phyloP scores from a whole-genome alignment of 2,329 filamentous ascomycete genomes.

The Pseudogymnoascus sp. region DNA sequence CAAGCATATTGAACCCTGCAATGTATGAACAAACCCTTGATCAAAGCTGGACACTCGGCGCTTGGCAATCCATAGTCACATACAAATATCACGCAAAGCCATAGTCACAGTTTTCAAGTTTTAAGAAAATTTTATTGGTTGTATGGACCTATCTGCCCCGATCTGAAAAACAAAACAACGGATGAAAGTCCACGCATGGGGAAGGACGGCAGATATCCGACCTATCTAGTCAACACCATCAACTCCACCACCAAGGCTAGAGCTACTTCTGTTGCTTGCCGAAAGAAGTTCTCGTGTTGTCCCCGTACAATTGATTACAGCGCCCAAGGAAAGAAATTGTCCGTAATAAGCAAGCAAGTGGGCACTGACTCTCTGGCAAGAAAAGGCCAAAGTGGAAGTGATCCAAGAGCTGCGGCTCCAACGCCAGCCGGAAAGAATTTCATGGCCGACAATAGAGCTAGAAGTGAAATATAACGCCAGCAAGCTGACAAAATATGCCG shows the following conservation, averaged over 20 bases:
- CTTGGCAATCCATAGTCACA: neutral
- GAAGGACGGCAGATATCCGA: neutral
- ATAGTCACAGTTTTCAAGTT: neutral
- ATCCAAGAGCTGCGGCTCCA: neutral
- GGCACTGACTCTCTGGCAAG: neutral
- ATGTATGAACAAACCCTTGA: neutral
- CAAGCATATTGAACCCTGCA: too few species aligned
- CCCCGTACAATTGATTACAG: neutral
- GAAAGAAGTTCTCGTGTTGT: neutral
- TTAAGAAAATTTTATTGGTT: neutral
- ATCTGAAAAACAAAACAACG: neutral
- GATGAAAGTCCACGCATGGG: neutral
- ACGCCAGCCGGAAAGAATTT: neutral
- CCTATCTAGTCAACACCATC: neutral
- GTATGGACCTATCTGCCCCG: neutral
- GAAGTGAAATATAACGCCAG: neutral
- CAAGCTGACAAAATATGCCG: neutral
- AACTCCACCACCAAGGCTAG: conserved; percentile 8
- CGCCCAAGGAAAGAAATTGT: conserved; percentile 9
- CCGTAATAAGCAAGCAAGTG: conserved; percentile 8
- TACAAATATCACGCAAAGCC: neutral
- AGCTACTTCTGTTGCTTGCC: neutral
- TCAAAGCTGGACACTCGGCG: neutral
- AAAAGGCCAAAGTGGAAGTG: neutral
- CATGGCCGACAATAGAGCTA: neutral